Conservation (phyloP, 192 early-diverging fungal species). For the Dissophora ornata region DNA sequence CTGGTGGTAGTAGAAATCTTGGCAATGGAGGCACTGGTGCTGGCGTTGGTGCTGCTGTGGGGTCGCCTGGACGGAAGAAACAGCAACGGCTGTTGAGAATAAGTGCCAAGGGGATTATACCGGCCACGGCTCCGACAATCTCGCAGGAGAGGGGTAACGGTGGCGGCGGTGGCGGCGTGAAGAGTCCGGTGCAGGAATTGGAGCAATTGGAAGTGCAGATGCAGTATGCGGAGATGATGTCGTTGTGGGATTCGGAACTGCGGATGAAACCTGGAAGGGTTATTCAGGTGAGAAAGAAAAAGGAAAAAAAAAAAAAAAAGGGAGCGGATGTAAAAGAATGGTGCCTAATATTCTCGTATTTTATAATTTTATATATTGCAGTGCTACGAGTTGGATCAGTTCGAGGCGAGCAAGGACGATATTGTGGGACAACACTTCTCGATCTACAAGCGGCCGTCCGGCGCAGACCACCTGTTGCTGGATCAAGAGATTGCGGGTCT, state of each 20-base stretch:
- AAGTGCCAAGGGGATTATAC: constrained; percentile 40
- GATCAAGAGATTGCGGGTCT: constrained; percentile 38
- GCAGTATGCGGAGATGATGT: constrained; percentile 43
- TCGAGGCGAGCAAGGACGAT: constrained; percentile 34
- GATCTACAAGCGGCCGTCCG: constrained; percentile 32
- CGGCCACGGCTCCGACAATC: constrained; percentile 18
- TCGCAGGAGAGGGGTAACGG: too few relatives aligned
- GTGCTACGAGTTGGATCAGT: constrained; percentile 44
- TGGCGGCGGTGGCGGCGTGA: neutral
- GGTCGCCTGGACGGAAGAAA: constrained; percentile 21
- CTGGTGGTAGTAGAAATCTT: too few relatives aligned
- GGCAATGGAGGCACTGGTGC: too few relatives aligned
- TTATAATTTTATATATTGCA: constrained; percentile 1
- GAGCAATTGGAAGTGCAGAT: constrained; percentile 30
- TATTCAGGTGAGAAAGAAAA: constrained; percentile 31
- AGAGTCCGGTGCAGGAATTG: constrained; percentile 20
- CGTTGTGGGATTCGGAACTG: constrained; percentile 31
- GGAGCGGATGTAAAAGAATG: too few relatives aligned
- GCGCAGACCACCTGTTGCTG: constrained; percentile 36
- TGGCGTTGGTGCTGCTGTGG: neutral
- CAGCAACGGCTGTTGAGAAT: constrained; percentile 40
- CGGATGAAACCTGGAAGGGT: constrained; percentile 28
- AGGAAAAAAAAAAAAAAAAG: too few relatives aligned
- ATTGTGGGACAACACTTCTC: constrained; percentile 29
- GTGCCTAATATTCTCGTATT: neutral